Evolutionary conservation across 2,329 filamentous ascomycete species (phyloP), one percentile per base, ranked within the genome.

Genomic region (Ophiostoma piceae): DNA sequence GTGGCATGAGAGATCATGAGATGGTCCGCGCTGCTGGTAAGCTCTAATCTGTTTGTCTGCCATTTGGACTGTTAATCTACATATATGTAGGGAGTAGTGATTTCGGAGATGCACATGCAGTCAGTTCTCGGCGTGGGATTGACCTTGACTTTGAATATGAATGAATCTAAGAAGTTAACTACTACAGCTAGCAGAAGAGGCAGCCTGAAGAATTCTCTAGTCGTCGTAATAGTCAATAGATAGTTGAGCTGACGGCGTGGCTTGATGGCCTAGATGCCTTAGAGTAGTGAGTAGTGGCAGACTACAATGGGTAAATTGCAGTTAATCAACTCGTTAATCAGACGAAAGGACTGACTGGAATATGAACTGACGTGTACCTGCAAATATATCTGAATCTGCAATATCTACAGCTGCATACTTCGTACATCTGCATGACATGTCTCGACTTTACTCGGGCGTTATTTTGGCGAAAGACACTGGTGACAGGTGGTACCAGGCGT

Each of bases 401-500:
- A 8, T 16, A 43, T 16, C 12, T 14, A 43, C 14, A 47, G 19
- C 3, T 47, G 3, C 9, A n/a, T n/a, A n/a, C 37, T 39, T 1
- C 4, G 12, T 41, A 14, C 3, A 41, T 41, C 7, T 14, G 12
- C 11, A 41, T 26, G 51, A 57, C 51, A 57, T 57, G 51, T 57
- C 51, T 57, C 47, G 47, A 9, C 51, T 57, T 22, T 16, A 57
- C 22, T 57, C 51, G 51, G 51, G 51, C 51, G 51, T 57, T 57
- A 29, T 14, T 54, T 57, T 57, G 51, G 22, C 60, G 29, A 32
- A 64, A 37, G 32, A 64, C 29, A 64, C 29, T n/a, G 16, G 64
- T 57, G 51, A 57, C 51, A 57, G 51, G 51, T 57, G 51, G 51
- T 57, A 26, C 51, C 51, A 57, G 9, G 51, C 22, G 26, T 26